Evolutionary conservation across 768 basidiomycete species (phyloP).

Genomic region (Mycena vulgaris): DNA sequence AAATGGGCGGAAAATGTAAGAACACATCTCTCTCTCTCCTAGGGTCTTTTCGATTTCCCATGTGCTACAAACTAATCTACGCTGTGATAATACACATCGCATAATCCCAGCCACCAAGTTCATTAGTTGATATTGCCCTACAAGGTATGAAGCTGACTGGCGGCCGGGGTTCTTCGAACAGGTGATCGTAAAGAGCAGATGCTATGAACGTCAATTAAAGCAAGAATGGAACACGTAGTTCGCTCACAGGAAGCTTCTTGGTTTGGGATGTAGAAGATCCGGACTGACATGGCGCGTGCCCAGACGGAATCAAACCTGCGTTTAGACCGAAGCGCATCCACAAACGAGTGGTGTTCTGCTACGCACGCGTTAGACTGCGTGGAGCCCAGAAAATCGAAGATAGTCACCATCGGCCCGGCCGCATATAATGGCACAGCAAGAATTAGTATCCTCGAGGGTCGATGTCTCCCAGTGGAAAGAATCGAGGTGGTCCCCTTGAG

Average conservation of each 20-base stretch:
- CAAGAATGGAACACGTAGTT: not conserved
- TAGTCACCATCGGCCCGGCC: constrained; percentile 53
- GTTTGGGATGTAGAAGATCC: constrained; percentile 61
- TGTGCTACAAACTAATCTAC: constrained; percentile 37
- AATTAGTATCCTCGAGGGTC: constrained; percentile 55
- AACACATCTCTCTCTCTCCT: constrained; percentile 10
- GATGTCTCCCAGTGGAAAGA: constrained; percentile 66
- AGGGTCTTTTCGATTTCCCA: constrained; percentile 7
- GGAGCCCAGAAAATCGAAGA: not conserved
- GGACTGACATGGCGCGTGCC: constrained; percentile 55
- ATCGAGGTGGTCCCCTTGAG: constrained; percentile 35
- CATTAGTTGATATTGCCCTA: constrained; percentile 60
- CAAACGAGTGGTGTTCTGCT: not conserved
- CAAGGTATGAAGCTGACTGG: constrained; percentile 69
- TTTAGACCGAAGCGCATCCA: constrained; percentile 17
- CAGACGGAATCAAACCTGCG: constrained; percentile 22
- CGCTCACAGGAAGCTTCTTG: constrained; percentile 48
- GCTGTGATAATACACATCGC: constrained; percentile 64
- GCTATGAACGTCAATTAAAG: constrained; percentile 35
- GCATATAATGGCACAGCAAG: constrained; percentile 63
- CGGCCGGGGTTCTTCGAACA: constrained; percentile 50
- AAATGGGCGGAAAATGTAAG: constrained; percentile 39
- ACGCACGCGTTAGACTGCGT: not conserved
- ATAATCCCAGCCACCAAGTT: constrained; percentile 67
- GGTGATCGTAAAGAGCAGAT: constrained; percentile 36